Percentiles rank a stretch among this genome's conserved stretches.
Conservation (phyloP, 306 rosid genomes). For the Prunus kanzakura region DNA sequence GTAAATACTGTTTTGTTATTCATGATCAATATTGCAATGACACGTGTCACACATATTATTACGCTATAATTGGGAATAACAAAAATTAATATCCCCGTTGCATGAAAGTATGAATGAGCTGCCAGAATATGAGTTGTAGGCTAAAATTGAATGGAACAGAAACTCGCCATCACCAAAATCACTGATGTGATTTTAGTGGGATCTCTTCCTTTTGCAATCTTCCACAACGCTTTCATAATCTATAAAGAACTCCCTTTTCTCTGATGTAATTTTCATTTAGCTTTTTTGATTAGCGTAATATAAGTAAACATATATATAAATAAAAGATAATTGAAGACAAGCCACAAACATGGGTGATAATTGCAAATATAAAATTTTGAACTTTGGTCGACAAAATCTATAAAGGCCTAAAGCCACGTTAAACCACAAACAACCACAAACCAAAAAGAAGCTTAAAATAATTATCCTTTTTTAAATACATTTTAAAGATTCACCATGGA, state of each 20-base stretch:
- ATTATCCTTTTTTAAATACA: too few species aligned
- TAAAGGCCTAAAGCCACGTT: neutral
- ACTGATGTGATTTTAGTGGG: too few species aligned
- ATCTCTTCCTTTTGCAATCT: neutral
- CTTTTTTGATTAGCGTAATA: neutral
- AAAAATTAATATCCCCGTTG: rapidly evolving
- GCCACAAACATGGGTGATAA: neutral
- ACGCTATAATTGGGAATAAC: rapidly evolving
- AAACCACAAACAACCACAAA: neutral
- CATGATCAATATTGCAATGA: rapidly evolving
- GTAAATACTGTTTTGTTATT: too few species aligned
- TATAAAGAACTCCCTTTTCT: neutral
- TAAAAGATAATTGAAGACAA: neutral
- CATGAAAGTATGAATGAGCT: too few species aligned
- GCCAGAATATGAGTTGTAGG: too few species aligned
- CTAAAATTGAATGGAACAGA: too few species aligned
- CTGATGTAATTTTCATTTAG: neutral
- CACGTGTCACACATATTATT: rapidly evolving
- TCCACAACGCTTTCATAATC: neutral
- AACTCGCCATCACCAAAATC: too few species aligned
- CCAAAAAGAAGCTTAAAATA: neutral
- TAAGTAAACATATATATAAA: too few species aligned
- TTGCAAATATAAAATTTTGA: too few species aligned
- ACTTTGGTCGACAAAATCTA: neutral
- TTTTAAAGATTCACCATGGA: neutral